A percentile compares a stretch with the other conserved stretches of the same genome.
Conservation (phyloP, 2,329 filamentous ascomycete genomes). For the Arthroderma sp. region DNA sequence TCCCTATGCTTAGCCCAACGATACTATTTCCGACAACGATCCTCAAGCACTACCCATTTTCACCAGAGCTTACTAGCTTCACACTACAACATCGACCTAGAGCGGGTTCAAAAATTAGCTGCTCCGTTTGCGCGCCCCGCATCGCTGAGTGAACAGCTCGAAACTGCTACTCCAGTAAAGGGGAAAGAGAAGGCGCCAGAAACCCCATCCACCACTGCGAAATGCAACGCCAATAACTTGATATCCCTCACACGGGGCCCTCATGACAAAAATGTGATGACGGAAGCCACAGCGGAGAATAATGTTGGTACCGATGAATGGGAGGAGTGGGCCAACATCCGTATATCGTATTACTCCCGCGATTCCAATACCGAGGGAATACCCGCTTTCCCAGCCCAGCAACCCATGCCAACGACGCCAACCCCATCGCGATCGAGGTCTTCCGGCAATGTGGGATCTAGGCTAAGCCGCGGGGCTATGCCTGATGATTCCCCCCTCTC, state of each 20-base stretch:
- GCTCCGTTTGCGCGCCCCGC: slow-evolving; percentile 66
- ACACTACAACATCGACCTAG: slow-evolving; percentile 62
- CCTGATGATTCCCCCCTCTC: slow-evolving; percentile 40
- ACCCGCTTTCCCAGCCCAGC: slow-evolving; percentile 18
- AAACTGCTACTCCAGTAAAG: slow-evolving; percentile 47
- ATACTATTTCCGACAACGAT: slow-evolving; percentile 76
- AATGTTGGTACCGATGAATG: slow-evolving; percentile 35
- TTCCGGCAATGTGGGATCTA: slow-evolving; percentile 41
- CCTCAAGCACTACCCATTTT: slow-evolving; percentile 49
- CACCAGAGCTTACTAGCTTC: slow-evolving; percentile 64
- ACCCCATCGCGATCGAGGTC: slow-evolving; percentile 59
- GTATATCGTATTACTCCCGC: slow-evolving; percentile 61
- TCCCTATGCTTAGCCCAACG: slow-evolving; percentile 78
- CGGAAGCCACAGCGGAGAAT: slow-evolving; percentile 17
- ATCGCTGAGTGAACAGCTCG: slow-evolving; percentile 35
- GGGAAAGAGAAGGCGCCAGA: slow-evolving; percentile 57
- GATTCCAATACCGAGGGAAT: slow-evolving; percentile 10
- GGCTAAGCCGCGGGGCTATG: slow-evolving; percentile 32
- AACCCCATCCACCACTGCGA: slow-evolving; percentile 19
- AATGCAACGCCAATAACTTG: slow-evolving; percentile 71
- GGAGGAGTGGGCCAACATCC: slow-evolving; percentile 69
- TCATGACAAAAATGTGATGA: slow-evolving; percentile 19
- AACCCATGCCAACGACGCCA: slow-evolving; percentile 49
- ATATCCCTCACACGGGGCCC: slow-evolving; percentile 55
- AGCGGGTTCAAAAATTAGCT: slow-evolving; percentile 73